Evolutionary conservation across 2,329 filamentous ascomycete species (phyloP), one percentile per base, ranked within the genome.

Genomic region (Blumeria graminis): DNA sequence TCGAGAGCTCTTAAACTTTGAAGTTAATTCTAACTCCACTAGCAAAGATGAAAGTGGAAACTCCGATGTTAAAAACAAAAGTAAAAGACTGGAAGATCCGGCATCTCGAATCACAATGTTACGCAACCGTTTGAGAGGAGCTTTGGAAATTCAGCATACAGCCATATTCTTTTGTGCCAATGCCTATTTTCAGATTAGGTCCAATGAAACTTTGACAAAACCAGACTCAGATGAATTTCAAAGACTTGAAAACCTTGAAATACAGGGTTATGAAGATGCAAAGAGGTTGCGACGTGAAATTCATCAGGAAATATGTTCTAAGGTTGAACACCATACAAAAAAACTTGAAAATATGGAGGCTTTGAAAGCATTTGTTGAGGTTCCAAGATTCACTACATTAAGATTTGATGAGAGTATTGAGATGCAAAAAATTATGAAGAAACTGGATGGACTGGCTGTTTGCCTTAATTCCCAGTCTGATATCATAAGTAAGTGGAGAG

Each of bases 91-190:
- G 14, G 22, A 18, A 34, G 63, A 65, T 45, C 56, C 57, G 36
- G 55, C 61, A 11, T 64, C 62, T 9, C 75, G 75, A 16, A 62
- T 86, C 28, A 72, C 74, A 53, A 74, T 78, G 39, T 74, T 76
- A 54, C 78, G 81, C 36, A 77, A 81, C 56, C 76, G 80, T 46
- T 71, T 95, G 22, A 81, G 87, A 9, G 75, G 73, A 18, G 81
- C 85, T 1, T 71, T 94, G 16, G 87, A 94, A 65, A 68, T 93
- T 46, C 76, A 90, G 59, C 90, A 95, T 66, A 80, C 82, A 61
- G 86, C 83, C 34, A 74, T 79, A 0, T 95, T 95, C 69, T 94
- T 93, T 65, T 82, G 82, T 32, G 87, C 82, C 13, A 94, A 88
- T 62, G 83, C 81, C 0, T 81, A 82, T 61, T 95, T 81, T 64